Base-by-base conservation (phyloP, 345 rosid genomes). In the Limnanthes douglasii region DNA sequence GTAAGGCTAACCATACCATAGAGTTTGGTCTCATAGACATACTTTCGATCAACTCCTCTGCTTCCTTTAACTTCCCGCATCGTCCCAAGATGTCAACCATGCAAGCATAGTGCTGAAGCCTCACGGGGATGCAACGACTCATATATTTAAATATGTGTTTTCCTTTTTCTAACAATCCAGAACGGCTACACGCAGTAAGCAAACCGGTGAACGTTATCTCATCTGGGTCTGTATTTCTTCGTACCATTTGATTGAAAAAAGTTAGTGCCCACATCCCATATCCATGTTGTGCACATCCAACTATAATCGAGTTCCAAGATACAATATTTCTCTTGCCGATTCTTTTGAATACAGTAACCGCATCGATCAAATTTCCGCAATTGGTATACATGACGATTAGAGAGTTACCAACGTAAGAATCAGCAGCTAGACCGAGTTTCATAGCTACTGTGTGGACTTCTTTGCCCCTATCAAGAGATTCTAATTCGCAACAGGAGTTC, bases 121-220 rank as follows among this genome's bases (percentile, higher is more conserved):
- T 64, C 51, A 62, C 9, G 26, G 39, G 19, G 0, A 61, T 16
- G 34, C 28, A 38, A 23, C 50, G 50, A 25, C 46, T 42, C 25
- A 76, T 61, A 50, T 71, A 68, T 49, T 60, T 37, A 16, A 76
- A 76, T 39, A 85, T 41, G 37, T 50, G 45, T 51, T 65, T 62
- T 9, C 83, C 93, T 31, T 73, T 85, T 25, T 56, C 60, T 21
- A 79, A 42, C 72, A 64, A 50, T 38, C 82, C 88, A 10, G 67
- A 66, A 50, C 66, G 85, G 49, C 82, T 69, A 56, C 88, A 85
- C 4, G 93, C 83, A 45, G 83, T 58, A 45, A 83, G 95, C 57
- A 83, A 61, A 15, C 86, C 92, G 8, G 76, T 84, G 56, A 72
- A 73, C 31, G 86, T 78, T 37, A 79, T 73, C 56, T 73, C 85